phyloP scores from a whole-genome alignment of 2,329 filamentous ascomycete species.

The Zasmidium cellare region DNA sequence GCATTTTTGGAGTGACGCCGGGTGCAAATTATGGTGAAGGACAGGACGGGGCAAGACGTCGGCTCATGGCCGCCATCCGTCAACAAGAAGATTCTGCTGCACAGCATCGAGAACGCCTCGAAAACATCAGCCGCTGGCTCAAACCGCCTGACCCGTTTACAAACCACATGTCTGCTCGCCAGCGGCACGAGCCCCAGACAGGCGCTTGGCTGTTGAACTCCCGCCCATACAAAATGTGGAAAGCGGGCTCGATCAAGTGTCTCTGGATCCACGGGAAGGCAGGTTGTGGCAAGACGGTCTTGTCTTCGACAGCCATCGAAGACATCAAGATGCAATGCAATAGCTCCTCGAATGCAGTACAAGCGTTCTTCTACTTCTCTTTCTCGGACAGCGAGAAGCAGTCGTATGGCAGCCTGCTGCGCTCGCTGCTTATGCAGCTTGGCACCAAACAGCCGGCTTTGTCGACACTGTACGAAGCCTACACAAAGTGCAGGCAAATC shows the following conservation, averaged over 20 bases:
- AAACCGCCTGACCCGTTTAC: constrained; percentile 14
- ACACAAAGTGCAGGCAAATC: too few relatives aligned
- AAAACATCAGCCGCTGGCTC: constrained; percentile 9
- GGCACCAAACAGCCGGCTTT: constrained; percentile 19
- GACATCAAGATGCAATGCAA: constrained; percentile 16
- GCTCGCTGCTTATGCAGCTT: constrained; percentile 23
- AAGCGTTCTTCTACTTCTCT: constrained; percentile 26
- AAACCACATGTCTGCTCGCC: constrained; percentile 13
- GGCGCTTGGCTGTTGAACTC: constrained; percentile 12
- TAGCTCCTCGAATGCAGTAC: background rate
- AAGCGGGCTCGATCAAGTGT: background rate
- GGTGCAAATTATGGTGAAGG: constrained; percentile 19
- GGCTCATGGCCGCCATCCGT: constrained; percentile 3
- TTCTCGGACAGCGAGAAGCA: constrained; percentile 28
- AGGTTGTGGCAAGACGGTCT: constrained; percentile 26
- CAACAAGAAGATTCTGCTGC: background rate
- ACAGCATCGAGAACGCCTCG: background rate
- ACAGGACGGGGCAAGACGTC: constrained; percentile 4
- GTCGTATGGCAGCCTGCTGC: constrained; percentile 14
- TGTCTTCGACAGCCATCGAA: constrained; percentile 25
- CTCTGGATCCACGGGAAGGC: constrained; percentile 25
- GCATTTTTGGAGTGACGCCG: constrained; percentile 15
- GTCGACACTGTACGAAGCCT: constrained; percentile 12
- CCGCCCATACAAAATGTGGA: constrained; percentile 10
- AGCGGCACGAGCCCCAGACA: constrained; percentile 8